phyloP scores from a whole-genome alignment of 345 rosid genomes.

The Sonneratia caseolaris region DNA sequence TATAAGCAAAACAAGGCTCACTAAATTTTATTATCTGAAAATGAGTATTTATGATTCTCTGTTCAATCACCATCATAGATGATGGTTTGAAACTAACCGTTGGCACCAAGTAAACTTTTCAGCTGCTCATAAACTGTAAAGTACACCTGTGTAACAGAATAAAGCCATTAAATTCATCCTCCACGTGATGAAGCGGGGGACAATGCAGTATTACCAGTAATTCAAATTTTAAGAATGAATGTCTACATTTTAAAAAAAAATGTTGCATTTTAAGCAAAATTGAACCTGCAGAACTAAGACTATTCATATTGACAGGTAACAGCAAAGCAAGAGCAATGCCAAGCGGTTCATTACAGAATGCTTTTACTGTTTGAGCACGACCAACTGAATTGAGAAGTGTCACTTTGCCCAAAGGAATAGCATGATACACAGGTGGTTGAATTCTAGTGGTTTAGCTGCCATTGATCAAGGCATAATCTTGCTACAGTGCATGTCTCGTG shows the following conservation, averaged over 20 bases:
- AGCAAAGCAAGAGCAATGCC: not conserved
- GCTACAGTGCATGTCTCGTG: not conserved
- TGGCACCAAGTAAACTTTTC: constrained; percentile 43
- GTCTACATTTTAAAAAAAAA: not conserved
- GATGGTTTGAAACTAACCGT: constrained; percentile 34
- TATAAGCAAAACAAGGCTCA: not conserved
- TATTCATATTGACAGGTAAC: not conserved
- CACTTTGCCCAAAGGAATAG: not conserved
- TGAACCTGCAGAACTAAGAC: not conserved
- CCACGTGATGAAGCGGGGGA: not conserved
- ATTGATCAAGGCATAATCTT: not conserved
- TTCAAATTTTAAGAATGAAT: not conserved
- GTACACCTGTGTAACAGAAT: constrained; percentile 47
- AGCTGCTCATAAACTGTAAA: constrained; percentile 79
- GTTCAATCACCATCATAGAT: not conserved
- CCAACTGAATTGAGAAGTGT: not conserved
- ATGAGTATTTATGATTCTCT: not conserved
- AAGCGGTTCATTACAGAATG: not conserved
- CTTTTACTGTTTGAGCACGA: not conserved
- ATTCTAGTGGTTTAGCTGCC: not conserved
- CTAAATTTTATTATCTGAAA: not conserved
- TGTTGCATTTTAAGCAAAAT: not conserved
- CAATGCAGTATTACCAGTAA: not conserved
- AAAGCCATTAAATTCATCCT: not conserved
- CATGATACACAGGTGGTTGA: not conserved